Conservation (phyloP, 805 yeast genomes). For the Martiniozyma abietophila region DNA sequence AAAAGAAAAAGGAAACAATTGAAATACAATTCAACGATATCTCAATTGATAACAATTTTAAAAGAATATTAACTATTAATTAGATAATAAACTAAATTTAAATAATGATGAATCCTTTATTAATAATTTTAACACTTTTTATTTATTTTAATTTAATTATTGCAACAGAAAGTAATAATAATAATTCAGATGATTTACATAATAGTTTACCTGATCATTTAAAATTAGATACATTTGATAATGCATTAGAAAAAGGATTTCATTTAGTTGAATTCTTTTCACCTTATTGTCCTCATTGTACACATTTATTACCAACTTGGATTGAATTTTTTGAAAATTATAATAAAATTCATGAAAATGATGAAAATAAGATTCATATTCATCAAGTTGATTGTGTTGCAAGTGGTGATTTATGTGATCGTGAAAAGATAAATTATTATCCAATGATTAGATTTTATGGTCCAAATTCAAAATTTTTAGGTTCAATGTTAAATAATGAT, state of each 20-base stretch:
- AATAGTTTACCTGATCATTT: conserved; percentile 40
- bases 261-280: conserved; percentile 84
- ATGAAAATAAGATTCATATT: conserved; percentile 28
- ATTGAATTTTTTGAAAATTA: conserved; percentile 47
- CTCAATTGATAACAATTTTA: too few species aligned
- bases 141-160: too few species aligned
- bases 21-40: too few species aligned
- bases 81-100: too few species aligned
- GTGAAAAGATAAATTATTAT: conserved; percentile 53
- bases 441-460: conserved; percentile 69
- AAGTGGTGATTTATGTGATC: conserved; percentile 75
- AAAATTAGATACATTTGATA: conserved; percentile 41
- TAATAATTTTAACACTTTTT: neutral
- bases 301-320: conserved; percentile 76
- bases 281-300: conserved; percentile 85
- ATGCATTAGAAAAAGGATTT: conserved; percentile 39
- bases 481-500: conserved; percentile 32
- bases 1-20: too few species aligned
- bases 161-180: too few species aligned
- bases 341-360: conserved; percentile 36
- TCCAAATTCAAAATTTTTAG: conserved; percentile 35
- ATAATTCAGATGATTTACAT: conserved; percentile 8
- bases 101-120: too few species aligned
- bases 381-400: conserved; percentile 80
- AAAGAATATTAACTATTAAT: too few species aligned